Evolutionary conservation across 768 basidiomycete species (phyloP).

Genomic region (Podaxis sp.): DNA sequence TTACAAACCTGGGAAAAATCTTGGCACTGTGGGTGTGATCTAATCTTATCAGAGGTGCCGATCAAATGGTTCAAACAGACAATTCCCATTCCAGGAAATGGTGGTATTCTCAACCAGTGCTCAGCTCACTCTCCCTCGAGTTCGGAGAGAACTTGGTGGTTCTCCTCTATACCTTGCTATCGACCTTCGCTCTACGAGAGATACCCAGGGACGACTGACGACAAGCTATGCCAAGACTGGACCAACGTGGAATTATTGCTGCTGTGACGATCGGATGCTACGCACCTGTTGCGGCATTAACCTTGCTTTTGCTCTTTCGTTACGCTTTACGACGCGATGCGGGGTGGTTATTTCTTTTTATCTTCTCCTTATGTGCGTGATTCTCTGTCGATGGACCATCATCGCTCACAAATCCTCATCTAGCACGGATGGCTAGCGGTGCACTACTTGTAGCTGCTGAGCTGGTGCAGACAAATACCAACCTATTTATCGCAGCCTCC

Average conservation of each 20-base stretch:
- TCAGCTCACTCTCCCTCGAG: neutral
- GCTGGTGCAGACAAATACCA: constrained; percentile 29
- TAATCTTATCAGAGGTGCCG: constrained; percentile 6
- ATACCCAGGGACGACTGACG: constrained; percentile 13
- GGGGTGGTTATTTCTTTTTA: constrained; percentile 65
- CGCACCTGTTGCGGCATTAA: constrained; percentile 45
- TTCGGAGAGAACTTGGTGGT: neutral
- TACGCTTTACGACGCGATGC: constrained; percentile 57
- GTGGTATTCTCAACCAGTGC: neutral
- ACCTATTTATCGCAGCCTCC: constrained; percentile 49
- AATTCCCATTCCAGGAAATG: constrained; percentile 6
- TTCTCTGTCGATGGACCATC: neutral
- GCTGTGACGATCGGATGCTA: constrained; percentile 59
- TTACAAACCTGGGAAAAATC: neutral
- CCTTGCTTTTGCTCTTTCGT: constrained; percentile 39
- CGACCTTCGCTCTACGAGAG: neutral
- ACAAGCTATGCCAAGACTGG: constrained; percentile 35
- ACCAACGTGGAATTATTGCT: constrained; percentile 47
- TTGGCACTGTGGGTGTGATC: neutral
- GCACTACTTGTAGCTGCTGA: constrained; percentile 55
- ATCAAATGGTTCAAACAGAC: constrained; percentile 6
- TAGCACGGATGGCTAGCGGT: constrained; percentile 57
- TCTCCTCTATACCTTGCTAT: constrained; percentile 15
- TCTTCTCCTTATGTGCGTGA: constrained; percentile 53
- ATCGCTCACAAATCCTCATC: neutral